Base-by-base conservation (phyloP, 192 early-diverging fungal species). In the Fimicolochytrium jonesii region DNA sequence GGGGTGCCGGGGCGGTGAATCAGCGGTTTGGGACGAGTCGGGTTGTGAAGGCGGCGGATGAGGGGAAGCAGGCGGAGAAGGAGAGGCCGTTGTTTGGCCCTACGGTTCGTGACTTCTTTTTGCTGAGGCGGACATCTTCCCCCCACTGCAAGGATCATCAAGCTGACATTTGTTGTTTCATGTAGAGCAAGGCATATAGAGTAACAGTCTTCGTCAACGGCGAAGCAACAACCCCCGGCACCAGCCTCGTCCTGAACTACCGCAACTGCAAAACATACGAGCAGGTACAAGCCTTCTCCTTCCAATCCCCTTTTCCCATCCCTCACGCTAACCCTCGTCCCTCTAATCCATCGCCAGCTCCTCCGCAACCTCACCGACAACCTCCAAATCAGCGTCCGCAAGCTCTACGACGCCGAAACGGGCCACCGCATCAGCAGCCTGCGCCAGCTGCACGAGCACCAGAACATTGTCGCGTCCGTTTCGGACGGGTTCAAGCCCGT, bases 201-300 rank as follows among this genome's bases (percentile, higher is more conserved):
- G 62, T 82, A n/a, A 64, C 59, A 20, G 74, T 77, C 0, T 82
- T 72, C 63, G 37, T 56, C 36, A 82, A 82, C 52, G 80, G 77
- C 52, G 73, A 78, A 30, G 41, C 35, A 9, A 64, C 68, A n/a
- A 22, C 20, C 20, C 41, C 53, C 41, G 70, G 73, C n/a, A 59
- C 61, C 2, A 75, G 61, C 26, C 45, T 79, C 17, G 58, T 79
- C 10, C 59, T 82, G 34, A 82, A 82, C 59, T 74, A 77, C 42
- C 36, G 80, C 20, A 82, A 76, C 66, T 82, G 80, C 68, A 70
- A 70, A 42, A 71, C 66, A 11, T 82, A 63, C 42, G 80, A 82
- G 22, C 77, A 79, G 52, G 77, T 77, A 61, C 7, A n/a, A n/a
- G n/a, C n/a, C n/a, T n/a, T n/a, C n/a, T n/a, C n/a, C n/a, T n/a